phyloP scores from a whole-genome alignment of 139 green algal genomes.

The Chlamydomonas schloesseri region DNA sequence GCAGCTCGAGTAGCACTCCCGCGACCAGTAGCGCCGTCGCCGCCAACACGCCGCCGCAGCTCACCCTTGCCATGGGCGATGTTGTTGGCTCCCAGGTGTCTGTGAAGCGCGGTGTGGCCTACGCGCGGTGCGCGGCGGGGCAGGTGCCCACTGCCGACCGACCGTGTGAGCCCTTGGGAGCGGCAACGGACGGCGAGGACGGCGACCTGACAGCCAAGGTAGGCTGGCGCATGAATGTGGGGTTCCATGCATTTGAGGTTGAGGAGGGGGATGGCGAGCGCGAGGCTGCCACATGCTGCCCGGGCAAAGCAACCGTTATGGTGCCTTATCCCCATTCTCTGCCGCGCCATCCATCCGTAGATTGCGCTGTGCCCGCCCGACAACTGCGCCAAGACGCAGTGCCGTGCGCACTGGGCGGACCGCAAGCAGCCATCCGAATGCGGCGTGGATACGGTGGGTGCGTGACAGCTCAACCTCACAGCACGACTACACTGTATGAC shows the following conservation, averaged over 20 bases:
- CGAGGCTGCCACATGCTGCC: too few relatives aligned
- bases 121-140: not conserved
- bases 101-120: not conserved
- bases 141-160: not conserved
- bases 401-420: slow-evolving; percentile 4
- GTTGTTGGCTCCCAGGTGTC: not conserved
- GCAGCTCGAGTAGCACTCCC: not conserved
- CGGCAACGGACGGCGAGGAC: not conserved
- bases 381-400: slow-evolving; percentile 16
- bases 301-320: too few relatives aligned
- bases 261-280: too few relatives aligned
- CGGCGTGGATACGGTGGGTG: slow-evolving; percentile 3
- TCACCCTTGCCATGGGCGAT: not conserved
- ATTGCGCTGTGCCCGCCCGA: slow-evolving; percentile 7
- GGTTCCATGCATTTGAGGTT: not conserved
- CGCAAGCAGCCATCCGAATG: slow-evolving; percentile 25
- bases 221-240: not conserved
- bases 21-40: not conserved
- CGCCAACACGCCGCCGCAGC: not conserved
- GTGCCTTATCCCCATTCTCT: too few relatives aligned
- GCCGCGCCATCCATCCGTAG: not conserved
- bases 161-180: slow-evolving; percentile 5
- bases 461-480: too few relatives aligned
- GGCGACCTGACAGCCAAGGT: slow-evolving; percentile 2
- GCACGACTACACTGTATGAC: too few relatives aligned